Conservation (phyloP, 257 asterid genomes). For the Primulina tabacum region DNA sequence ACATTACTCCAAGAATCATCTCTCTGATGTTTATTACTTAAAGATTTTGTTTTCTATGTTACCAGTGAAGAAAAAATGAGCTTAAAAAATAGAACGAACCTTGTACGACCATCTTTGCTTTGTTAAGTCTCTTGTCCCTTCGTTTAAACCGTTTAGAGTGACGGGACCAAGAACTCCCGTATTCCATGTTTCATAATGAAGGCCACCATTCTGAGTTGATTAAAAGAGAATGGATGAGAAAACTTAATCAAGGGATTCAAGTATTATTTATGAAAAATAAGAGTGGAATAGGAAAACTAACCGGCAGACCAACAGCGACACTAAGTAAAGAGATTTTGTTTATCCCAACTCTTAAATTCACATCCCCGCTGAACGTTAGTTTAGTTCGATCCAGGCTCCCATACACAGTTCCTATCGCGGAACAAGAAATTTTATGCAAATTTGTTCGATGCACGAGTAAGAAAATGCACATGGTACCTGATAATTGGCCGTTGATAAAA, state of each 20-base stretch:
- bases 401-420: slow-evolving; percentile 46
- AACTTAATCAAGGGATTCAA: not conserved
- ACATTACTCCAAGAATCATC: not conserved
- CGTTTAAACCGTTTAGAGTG: slow-evolving; percentile 65
- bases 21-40: not conserved
- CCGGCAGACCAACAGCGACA: slow-evolving; percentile 81
- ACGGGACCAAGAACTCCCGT: slow-evolving; percentile 89
- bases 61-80: not conserved
- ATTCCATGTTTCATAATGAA: slow-evolving; percentile 78
- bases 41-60: not conserved
- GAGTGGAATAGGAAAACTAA: slow-evolving; percentile 34
- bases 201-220: slow-evolving; percentile 63
- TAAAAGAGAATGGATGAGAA: not conserved
- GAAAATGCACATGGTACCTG: slow-evolving; percentile 45
- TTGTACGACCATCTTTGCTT: slow-evolving; percentile 80
- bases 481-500: slow-evolving; percentile 59
- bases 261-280: not conserved
- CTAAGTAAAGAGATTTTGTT: slow-evolving; percentile 88
- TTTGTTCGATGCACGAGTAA: not conserved
- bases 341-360: slow-evolving; percentile 61
- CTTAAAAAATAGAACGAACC: slow-evolving; percentile 34
- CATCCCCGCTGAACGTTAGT: slow-evolving; percentile 44
- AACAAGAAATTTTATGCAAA: slow-evolving; percentile 9
- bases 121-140: slow-evolving; percentile 75
- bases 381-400: slow-evolving; percentile 68